Evolutionary conservation across 2,329 filamentous ascomycete genomes (phyloP).

Genomic region (Penicillium fuscoglaucum): DNA sequence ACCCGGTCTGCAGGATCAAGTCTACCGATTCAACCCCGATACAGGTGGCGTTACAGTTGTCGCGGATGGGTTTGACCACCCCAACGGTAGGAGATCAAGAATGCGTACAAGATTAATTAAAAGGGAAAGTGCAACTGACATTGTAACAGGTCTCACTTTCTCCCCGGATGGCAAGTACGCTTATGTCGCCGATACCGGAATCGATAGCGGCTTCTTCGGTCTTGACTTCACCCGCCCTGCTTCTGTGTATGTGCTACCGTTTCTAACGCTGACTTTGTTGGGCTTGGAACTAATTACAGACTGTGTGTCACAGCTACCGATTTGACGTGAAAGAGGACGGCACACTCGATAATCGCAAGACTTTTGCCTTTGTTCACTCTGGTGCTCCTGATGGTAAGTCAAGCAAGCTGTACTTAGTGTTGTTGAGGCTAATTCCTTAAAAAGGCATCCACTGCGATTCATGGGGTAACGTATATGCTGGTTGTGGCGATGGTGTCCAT

Average conservation of each 20-base stretch:
- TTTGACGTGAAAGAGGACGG: constrained; percentile 16
- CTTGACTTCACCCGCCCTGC: constrained; percentile 16
- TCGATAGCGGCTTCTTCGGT: constrained; percentile 18
- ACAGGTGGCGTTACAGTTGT: constrained; percentile 17
- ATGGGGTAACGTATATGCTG: constrained; percentile 57
- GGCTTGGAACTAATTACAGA: background rate
- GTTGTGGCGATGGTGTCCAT: constrained; percentile 56
- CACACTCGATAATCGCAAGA: constrained; percentile 23
- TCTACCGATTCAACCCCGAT: constrained; percentile 20
- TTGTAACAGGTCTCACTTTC: constrained; percentile 16
- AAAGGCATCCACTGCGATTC: constrained; percentile 51
- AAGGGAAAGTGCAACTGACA: background rate
- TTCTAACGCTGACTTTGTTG: background rate
- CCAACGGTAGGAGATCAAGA: constrained; percentile 11
- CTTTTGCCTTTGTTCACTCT: constrained; percentile 14
- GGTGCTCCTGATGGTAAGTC: constrained; percentile 16
- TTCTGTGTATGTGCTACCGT: constrained; percentile 14
- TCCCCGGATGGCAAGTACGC: constrained; percentile 21
- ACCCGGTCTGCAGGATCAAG: constrained; percentile 20
- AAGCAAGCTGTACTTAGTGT: background rate
- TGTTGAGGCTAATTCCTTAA: background rate
- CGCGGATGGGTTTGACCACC: constrained; percentile 17
- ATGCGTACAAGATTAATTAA: too few relatives aligned
- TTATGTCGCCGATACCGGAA: constrained; percentile 23
- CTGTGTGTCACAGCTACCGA: constrained; percentile 8